Evolutionary conservation across 352 stramenopile genomes (phyloP), one percentile per base, ranked within the genome.

Genomic region (Phytophthora pseudosyringae): DNA sequence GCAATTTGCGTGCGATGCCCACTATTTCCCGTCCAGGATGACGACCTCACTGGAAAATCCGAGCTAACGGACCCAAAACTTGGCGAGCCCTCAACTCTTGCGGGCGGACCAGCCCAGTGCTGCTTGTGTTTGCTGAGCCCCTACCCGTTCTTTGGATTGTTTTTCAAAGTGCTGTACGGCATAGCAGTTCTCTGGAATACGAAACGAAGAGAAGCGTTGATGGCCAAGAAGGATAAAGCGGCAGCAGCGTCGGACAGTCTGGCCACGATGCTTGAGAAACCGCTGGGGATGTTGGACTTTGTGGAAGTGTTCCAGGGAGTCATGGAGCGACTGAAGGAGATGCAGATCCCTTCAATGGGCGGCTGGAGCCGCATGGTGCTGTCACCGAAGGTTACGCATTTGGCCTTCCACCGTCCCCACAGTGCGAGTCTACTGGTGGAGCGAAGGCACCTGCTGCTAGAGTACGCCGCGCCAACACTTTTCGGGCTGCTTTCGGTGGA

Each of bases 111-210:
- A 1, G 47, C 76, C 6, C 80, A 91, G 28, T 86, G 81, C n/a
- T 94, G 86, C 49, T 75, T 93, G 18, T 93, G 86, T 45, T 64
- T 94, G 18, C 60, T 94, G 16, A 94, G 77, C 16, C 71, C 81
- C 0, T 92, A 90, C 48, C 86, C 86, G 25, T 94, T 93, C 60
- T 94, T 94, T 71, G 82, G 79, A n/a, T 54, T 94, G 15, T 94
- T 93, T 59, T 92, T 92, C 75, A 93, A 93, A 32, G 77, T 93
- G 29, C 59, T 94, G 7, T 91, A 86, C 32, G 84, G 86, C 0
- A 89, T 93, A 9, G 79, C 84, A 5, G 80, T 77, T 32, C 78
- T 93, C 18, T 94, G 86, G 80, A 81, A 90, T 54, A 69, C 57
- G 32, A 86, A 81, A 45, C 73, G 74, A 26, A 79, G 67, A 38